These are phyloP conservation scores for Hypoxylon sp. DNA, from an alignment of 2,329 filamentous ascomycete species.

Conservation along the genomic window DNA sequence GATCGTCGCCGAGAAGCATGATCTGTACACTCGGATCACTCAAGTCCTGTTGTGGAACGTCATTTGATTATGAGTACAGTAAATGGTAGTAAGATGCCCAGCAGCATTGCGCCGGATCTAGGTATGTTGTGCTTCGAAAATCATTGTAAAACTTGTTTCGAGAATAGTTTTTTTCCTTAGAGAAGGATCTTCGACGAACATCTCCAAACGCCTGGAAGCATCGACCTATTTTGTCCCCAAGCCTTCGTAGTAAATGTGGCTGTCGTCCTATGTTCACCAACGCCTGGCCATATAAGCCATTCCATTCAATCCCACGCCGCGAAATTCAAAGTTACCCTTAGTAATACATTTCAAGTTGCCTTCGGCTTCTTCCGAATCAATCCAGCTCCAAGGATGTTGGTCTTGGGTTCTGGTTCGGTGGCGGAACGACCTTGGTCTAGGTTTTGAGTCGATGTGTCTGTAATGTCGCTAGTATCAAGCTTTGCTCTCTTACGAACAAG, in stretches of 20 bases:
- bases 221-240: slow-evolving; percentile 2
- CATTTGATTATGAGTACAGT: neutral
- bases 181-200: neutral
- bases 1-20: neutral
- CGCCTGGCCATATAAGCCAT: slow-evolving; percentile 16
- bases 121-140: neutral
- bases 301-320: slow-evolving; percentile 6
- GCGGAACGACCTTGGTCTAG: slow-evolving; percentile 15
- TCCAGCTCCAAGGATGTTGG: slow-evolving; percentile 66
- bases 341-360: slow-evolving; percentile 39
- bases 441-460: slow-evolving; percentile 31
- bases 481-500: slow-evolving; percentile 69
- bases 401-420: slow-evolving; percentile 36
- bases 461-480: slow-evolving; percentile 39
- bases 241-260: neutral
- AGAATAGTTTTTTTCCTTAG: neutral
- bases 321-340: neutral
- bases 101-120: neutral
- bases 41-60: neutral
- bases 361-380: slow-evolving; percentile 73
- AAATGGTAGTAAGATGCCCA: neutral
- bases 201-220: neutral
- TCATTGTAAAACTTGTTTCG: neutral
- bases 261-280: slow-evolving; percentile 8
- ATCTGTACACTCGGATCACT: neutral